These are phyloP conservation scores for Penicillium sp. DNA, from an alignment of 2,329 filamentous ascomycete species.

Conservation along the genomic window DNA sequence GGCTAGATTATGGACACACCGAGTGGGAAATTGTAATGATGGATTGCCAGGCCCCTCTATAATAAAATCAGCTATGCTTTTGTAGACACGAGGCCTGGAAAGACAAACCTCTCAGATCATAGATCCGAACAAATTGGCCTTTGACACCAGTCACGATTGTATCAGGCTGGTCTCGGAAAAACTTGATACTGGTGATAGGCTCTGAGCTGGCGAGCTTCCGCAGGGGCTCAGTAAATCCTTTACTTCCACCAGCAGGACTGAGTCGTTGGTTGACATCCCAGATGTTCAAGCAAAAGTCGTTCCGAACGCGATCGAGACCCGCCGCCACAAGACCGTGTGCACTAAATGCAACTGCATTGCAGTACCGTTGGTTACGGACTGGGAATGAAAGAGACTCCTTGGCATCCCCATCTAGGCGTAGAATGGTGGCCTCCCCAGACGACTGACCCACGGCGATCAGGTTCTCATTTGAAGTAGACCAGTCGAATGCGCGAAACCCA, in stretches of 20 bases:
- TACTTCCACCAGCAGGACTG: slow-evolving; percentile 31
- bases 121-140: slow-evolving; percentile 59
- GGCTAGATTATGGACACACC: slow-evolving; percentile 62
- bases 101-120: slow-evolving; percentile 58
- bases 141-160: slow-evolving; percentile 61
- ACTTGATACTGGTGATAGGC: slow-evolving; percentile 63
- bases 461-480: slow-evolving; percentile 58
- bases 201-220: slow-evolving; percentile 61
- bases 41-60: slow-evolving; percentile 40
- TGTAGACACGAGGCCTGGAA: background rate
- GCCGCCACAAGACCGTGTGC: slow-evolving; percentile 57
- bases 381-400: slow-evolving; percentile 53
- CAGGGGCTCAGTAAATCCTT: slow-evolving; percentile 49
- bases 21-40: slow-evolving; percentile 52
- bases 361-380: slow-evolving; percentile 61
- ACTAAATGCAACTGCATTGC: slow-evolving; percentile 63
- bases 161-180: slow-evolving; percentile 59
- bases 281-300: slow-evolving; percentile 64
- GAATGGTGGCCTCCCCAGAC: slow-evolving; percentile 60
- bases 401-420: slow-evolving; percentile 53
- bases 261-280: slow-evolving; percentile 58
- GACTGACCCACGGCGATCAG: slow-evolving; percentile 61
- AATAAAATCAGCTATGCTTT: background rate
- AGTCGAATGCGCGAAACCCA: slow-evolving; percentile 64
- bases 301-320: slow-evolving; percentile 61